Evolutionary conservation across 805 yeast genomes (phyloP), one percentile per base, ranked within the genome.

Genomic region (Phaffomyces thermotolerans): DNA sequence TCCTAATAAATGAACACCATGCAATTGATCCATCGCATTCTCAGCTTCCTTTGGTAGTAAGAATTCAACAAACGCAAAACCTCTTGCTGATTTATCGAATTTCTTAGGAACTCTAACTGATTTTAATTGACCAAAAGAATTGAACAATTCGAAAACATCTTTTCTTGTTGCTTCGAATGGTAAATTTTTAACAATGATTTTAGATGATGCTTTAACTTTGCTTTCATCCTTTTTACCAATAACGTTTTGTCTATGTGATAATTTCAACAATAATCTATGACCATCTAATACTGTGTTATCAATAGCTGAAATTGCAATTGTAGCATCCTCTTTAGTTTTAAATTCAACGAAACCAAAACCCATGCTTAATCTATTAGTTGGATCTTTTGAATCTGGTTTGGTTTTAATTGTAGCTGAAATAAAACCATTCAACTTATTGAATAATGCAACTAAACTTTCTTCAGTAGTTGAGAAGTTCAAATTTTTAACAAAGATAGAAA

Each of bases 261-360:
- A 63, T 66, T 93, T 93, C 69, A 93, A 72, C 64, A 88, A 95
- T 39, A 93, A 71, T 53, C 79, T 84, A 63, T 93, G 99, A 2
- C 96, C 97, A 60, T 87, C 95, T 44, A 93, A 71, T 2, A 78
- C 78, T 42, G 78, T 73, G 4, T 87, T 95, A 62, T 90, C 86
- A 68, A 88, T 66, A 0, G 82, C 73, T 30, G 71, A 62, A 39
- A 88, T 78, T 7, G 96, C 98, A 12, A 75, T 71, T 34, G 76
- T 71, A 0, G 99, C 99, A 56, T 84, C 79, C 34, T 79, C 86
- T 52, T 76, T 78, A 2, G 90, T 77, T 52, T 70, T 78, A 64
- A 88, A 93, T 65, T 93, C 99, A 13, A 78, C 96, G 66, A 93
- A 93, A 1, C 99, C 99, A 58, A 89, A 93, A 18, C 99, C 99